Conservation (phyloP, 2,329 filamentous ascomycete species). For the Colletotrichum aenigma region DNA sequence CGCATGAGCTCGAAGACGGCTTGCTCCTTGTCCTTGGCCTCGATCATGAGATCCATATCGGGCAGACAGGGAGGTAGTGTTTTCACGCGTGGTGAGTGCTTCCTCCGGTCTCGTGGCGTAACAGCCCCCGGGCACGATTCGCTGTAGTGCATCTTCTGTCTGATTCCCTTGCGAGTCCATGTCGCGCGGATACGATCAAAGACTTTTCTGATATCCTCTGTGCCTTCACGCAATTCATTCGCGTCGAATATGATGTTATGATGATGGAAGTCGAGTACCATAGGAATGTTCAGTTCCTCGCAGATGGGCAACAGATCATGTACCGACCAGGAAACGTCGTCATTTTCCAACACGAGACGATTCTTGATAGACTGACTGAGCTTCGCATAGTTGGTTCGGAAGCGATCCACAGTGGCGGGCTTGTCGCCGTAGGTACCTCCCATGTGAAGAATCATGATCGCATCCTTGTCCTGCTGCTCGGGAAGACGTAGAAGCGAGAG, state of each 20-base stretch:
- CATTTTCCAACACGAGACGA: constrained; percentile 88
- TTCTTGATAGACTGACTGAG: constrained; percentile 75
- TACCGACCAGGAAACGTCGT: constrained; percentile 91
- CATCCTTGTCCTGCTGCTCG: constrained; percentile 79
- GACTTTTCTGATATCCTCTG: constrained; percentile 75
- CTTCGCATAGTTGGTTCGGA: constrained; percentile 73
- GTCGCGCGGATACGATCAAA: constrained; percentile 81
- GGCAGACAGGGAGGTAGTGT: constrained; percentile 81
- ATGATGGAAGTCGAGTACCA: constrained; percentile 93
- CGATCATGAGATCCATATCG: constrained; percentile 97
- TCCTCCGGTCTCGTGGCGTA: constrained; percentile 78
- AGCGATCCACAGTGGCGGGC: constrained; percentile 75
- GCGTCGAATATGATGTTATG: constrained; percentile 92
- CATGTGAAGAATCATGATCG: constrained; percentile 94
- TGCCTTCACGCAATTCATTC: constrained; percentile 78
- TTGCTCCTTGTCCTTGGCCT: constrained; percentile 98
- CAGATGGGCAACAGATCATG: constrained; percentile 90
- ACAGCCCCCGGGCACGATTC: constrained; percentile 79
- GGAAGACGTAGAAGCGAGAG: constrained; percentile 78
- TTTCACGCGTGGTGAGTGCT: constrained; percentile 81
- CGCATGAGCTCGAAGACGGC: constrained; percentile 94
- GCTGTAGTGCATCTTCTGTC: constrained; percentile 96
- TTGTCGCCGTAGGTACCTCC: constrained; percentile 92
- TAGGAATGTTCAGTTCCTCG: constrained; percentile 90
- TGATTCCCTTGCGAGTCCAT: constrained; percentile 84